Conservation (phyloP, 495 filamentous ascomycete genomes). For the Penicillium desertorum region DNA sequence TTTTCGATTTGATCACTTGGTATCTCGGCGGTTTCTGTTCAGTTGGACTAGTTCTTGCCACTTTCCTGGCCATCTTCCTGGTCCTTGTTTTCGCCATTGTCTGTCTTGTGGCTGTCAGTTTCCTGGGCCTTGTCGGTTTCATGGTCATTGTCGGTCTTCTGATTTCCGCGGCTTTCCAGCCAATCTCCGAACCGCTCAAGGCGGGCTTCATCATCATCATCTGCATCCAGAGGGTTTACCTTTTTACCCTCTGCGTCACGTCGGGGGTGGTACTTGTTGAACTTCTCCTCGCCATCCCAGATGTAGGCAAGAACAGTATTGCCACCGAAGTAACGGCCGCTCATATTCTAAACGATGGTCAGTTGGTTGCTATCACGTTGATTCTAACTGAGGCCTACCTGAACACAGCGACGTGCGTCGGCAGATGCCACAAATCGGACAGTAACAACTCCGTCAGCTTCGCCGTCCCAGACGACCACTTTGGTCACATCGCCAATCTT, state of each 20-base stretch:
- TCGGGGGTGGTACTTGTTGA: slow-evolving; percentile 62
- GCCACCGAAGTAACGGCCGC: slow-evolving; percentile 76
- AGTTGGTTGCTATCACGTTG: neutral
- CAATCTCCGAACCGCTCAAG: slow-evolving; percentile 57
- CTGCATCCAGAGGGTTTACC: neutral
- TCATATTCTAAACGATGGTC: slow-evolving; percentile 56
- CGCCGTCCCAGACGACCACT: slow-evolving; percentile 83
- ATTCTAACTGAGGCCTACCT: slow-evolving; percentile 37
- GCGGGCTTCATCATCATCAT: slow-evolving; percentile 41
- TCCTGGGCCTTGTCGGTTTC: too few species aligned
- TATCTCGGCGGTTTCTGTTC: neutral
- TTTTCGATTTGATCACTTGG: neutral
- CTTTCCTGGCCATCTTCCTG: neutral
- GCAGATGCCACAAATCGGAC: slow-evolving; percentile 71
- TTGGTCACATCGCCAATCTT: slow-evolving; percentile 89
- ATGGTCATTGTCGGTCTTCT: neutral
- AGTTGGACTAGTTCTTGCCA: neutral
- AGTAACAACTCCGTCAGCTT: slow-evolving; percentile 82
- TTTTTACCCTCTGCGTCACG: slow-evolving; percentile 26
- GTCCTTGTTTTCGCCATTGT: neutral
- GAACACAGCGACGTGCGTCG: slow-evolving; percentile 71
- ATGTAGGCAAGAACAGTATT: slow-evolving; percentile 75
- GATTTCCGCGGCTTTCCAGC: slow-evolving; percentile 45
- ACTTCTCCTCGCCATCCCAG: slow-evolving; percentile 71
- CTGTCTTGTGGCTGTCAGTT: neutral